Conservation (phyloP, 805 yeast genomes). For the Phaffomyces thermotolerans region DNA sequence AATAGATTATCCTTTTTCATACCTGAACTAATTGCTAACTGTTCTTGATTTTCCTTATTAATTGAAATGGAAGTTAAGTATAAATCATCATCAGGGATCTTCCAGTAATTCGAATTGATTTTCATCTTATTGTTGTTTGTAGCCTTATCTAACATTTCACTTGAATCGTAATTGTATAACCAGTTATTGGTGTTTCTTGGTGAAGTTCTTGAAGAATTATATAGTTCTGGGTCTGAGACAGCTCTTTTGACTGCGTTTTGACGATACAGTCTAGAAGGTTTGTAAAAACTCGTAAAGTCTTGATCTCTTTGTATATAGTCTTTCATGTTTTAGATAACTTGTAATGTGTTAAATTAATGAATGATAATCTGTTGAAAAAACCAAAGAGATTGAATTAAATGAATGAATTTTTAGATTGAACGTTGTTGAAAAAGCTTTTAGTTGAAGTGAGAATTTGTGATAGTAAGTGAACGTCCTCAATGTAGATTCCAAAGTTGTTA, state of each 20-base stretch:
- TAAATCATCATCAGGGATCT: slow-evolving; percentile 27
- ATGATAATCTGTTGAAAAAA: no score
- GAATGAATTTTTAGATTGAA: not conserved
- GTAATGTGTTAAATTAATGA: no score
- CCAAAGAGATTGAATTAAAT: not conserved
- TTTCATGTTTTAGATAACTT: no score
- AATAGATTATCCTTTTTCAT: slow-evolving; percentile 38
- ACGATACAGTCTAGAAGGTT: slow-evolving; percentile 21
- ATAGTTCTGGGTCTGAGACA: slow-evolving; percentile 9
- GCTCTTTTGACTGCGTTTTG: slow-evolving; percentile 21
- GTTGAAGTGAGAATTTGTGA: no score
- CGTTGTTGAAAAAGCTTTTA: not conserved
- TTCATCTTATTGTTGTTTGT: slow-evolving; percentile 34
- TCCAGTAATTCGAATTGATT: slow-evolving; percentile 24
- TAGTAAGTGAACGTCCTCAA: no score
- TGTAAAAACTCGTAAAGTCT: slow-evolving; percentile 17
- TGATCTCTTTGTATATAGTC: no score
- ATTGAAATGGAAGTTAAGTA: slow-evolving; percentile 39
- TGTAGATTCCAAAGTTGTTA: no score
- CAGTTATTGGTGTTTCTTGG: slow-evolving; percentile 13
- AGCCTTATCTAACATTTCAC: slow-evolving; percentile 33
- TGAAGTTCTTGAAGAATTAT: not conserved
- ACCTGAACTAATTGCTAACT: slow-evolving; percentile 49
- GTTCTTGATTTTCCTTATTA: slow-evolving; percentile 21
- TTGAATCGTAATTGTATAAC: slow-evolving; percentile 19